Evolutionary conservation across 2,329 filamentous ascomycete genomes (phyloP), one percentile per base, ranked within the genome.

Genomic region (Trichoderma sp.): DNA sequence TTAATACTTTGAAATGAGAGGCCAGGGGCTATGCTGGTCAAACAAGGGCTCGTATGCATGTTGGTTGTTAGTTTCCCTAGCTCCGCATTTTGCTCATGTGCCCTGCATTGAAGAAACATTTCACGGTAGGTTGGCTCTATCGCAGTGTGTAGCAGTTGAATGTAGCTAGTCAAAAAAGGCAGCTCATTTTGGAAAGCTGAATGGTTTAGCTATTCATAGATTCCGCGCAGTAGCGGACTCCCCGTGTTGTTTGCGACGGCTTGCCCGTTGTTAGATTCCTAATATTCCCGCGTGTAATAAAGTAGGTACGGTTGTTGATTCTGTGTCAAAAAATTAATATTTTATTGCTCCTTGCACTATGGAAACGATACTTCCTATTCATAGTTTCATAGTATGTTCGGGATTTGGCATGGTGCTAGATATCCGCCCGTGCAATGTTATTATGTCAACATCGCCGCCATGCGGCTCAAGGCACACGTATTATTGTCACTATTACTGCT

Each of bases 251-350:
- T 11, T 53, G 45, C 9, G n/a, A 50, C 45, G 45, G 45, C 45
- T 53, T 53, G 45, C 2, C 45, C n/a, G n/a, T 53, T 53, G n/a
- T 50, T 50, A 4, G n/a, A 8, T 33, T 11, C 31, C 9, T 33
- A 33, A 33, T 33, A 33, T 33, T 33, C 31, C 31, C 31, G 31
- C 8, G 31, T 33, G 31, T 33, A 33, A 33, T 33, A 33, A 33
- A 6, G 41, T 45, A 45, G 18, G 45, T 3, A 21, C 1, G 16
- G 2, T 8, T 53, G 8, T 21, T 53, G 1, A 21, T 53, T 53
- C 9, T 53, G n/a, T n/a, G n/a, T 4, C 45, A n/a, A 53, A n/a
- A 21, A 1, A 0, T 1, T 1, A 0, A 11, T 9, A 11, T 2
- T 3, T 6, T 21, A 21, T 21, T 50, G n/a, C 45, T 0, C 8